Base-by-base conservation (phyloP, 2,329 filamentous ascomycete species). In the Cladosporium oxysporum region DNA sequence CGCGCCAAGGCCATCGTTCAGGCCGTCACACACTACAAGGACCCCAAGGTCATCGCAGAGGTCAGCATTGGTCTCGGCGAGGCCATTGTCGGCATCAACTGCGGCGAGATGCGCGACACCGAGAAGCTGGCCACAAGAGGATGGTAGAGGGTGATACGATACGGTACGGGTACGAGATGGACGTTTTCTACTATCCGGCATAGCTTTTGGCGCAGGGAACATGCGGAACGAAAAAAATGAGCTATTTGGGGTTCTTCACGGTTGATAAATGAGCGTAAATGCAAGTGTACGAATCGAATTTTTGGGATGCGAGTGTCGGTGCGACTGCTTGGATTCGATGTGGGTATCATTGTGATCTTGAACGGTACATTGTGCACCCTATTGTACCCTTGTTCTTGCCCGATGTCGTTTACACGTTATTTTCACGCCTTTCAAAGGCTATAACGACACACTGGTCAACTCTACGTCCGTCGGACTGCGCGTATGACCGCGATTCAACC, bases 71-170 rank as follows among this genome's bases (percentile, higher is more conserved):
- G 93, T 66, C 82, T 98, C 31, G 95, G 95, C n/a, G 93, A 97
- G 85, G 93, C 95, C 44, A 99, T 98, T 92, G 93, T 97, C 12
- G 95, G 95, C 29, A 92, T 98, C 76, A 97, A 94, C 81, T 91
- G 91, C 70, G 87, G 87, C 68, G 87, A 84, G 72, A 90, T 98
- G 90, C 84, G 84, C 68, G 87, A 91, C 63, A 85, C 85, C 66
- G 90, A 97, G 80, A 96, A 91, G 86, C 82, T 97, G 80, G 91
- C 93, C 33, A 89, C 88, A 67, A 84, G 94, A 67, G 94, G 94
- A 11, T 97, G 92, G 92, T 97, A 87, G 57, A 60, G 21, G 62
- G 11, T 35, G 6, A 35, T 12, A 35, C n/a, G 31, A 23, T 14
- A 37, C 11, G 29, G 26, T 21, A 59, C 21, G 58, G 58, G 55